Evolutionary conservation across 768 basidiomycete genomes (phyloP).

Genomic region (Naganishia antarctica): DNA sequence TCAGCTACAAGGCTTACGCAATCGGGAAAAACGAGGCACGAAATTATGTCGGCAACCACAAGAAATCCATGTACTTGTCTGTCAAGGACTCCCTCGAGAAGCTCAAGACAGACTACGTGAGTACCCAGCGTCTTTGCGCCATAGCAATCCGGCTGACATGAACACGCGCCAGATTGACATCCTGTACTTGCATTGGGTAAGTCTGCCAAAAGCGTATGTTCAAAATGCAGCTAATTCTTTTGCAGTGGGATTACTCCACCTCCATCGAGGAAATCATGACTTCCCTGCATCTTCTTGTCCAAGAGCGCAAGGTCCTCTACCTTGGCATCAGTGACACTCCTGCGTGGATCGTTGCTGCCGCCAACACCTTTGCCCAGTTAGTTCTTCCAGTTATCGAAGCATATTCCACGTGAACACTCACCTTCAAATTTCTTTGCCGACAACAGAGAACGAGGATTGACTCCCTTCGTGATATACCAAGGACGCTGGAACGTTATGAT

Average conservation of each 20-base stretch:
- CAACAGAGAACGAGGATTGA: slow-evolving; percentile 52
- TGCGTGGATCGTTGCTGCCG: slow-evolving; percentile 54
- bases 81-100: slow-evolving; percentile 54
- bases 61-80: slow-evolving; percentile 52
- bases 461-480: slow-evolving; percentile 59
- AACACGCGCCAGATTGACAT: slow-evolving; percentile 50
- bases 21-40: slow-evolving; percentile 31
- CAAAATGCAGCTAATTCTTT: neutral
- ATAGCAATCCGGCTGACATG: neutral
- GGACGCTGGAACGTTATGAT: slow-evolving; percentile 42
- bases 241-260: slow-evolving; percentile 57
- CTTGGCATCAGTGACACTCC: slow-evolving; percentile 57
- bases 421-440: too few species aligned
- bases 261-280: slow-evolving; percentile 60
- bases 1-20: slow-evolving; percentile 22
- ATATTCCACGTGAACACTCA: too few species aligned
- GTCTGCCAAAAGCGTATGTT: slow-evolving; percentile 32
- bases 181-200: slow-evolving; percentile 50
- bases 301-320: slow-evolving; percentile 56
- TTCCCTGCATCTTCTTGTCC: slow-evolving; percentile 56
- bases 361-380: slow-evolving; percentile 15
- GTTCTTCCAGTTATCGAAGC: neutral
- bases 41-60: slow-evolving; percentile 54
- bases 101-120: slow-evolving; percentile 56
- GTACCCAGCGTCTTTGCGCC: neutral